These are phyloP conservation scores for Paraphaeosphaeria sporulosa DNA, from an alignment of 2,329 filamentous ascomycete species.

Conservation along the genomic window DNA sequence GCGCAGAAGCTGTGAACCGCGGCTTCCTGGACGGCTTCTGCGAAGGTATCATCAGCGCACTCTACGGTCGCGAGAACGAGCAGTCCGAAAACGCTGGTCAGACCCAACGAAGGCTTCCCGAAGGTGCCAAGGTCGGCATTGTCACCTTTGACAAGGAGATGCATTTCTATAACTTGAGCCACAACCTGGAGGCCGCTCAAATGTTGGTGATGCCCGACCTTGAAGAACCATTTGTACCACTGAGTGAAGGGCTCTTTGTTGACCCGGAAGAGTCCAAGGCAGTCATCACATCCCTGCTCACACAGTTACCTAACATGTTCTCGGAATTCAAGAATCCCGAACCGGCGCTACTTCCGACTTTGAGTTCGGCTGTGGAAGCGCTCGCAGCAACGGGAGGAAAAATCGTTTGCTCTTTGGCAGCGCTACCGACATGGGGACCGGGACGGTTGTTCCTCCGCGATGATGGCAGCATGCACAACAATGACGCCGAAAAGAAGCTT, in stretches of 20 bases:
- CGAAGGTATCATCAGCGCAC: conserved; percentile 81
- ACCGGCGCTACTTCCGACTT: conserved; percentile 81
- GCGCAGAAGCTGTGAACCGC: conserved; percentile 87
- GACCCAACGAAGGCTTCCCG: conserved; percentile 67
- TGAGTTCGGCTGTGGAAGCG: conserved; percentile 85
- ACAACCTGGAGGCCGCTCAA: conserved; percentile 83
- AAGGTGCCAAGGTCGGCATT: conserved; percentile 88
- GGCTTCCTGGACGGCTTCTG: conserved; percentile 91
- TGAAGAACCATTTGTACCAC: conserved; percentile 92
- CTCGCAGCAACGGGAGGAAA: conserved; percentile 90
- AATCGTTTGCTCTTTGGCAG: conserved; percentile 84
- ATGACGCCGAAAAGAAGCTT: conserved; percentile 90
- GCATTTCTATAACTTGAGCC: conserved; percentile 94
- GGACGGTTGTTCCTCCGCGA: conserved; percentile 86
- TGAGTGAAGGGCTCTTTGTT: conserved; percentile 91
- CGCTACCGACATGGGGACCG: conserved; percentile 91
- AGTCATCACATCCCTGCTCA: conserved; percentile 87
- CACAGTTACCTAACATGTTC: conserved; percentile 84
- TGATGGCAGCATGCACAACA: conserved; percentile 79
- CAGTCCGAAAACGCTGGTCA: conserved; percentile 58
- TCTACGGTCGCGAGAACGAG: conserved; percentile 72
- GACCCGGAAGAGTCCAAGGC: conserved; percentile 89
- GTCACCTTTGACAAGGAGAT: conserved; percentile 96
- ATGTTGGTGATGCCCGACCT: conserved; percentile 99
- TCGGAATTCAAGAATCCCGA: conserved; percentile 88